Evolutionary conservation across 768 basidiomycete genomes (phyloP).

Genomic region (Lactifluus pinguis): DNA sequence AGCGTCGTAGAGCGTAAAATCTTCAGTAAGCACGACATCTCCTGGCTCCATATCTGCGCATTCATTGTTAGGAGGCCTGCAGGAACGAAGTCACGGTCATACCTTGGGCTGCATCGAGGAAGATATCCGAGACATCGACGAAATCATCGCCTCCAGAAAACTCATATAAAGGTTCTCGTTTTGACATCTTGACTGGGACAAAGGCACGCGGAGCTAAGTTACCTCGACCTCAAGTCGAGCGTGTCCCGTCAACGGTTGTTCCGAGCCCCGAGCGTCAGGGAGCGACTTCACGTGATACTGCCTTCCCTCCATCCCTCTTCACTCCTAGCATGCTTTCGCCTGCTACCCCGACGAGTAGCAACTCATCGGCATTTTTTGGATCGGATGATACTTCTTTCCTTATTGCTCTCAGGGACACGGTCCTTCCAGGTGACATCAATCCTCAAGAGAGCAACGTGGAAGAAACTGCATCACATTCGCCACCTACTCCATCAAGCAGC

Average conservation of each 20-base stretch:
- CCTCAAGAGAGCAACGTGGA: neutral
- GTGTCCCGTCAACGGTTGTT: neutral
- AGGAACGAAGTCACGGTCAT: conserved; percentile 8
- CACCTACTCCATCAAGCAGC: conserved; percentile 18
- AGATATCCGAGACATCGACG: conserved; percentile 52
- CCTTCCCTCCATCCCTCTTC: neutral
- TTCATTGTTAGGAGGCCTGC: neutral
- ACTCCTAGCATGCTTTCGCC: conserved; percentile 9
- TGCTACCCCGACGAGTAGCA: conserved; percentile 15
- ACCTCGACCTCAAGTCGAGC: neutral
- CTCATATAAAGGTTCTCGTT: neutral
- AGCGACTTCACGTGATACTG: neutral
- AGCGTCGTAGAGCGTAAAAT: conserved; percentile 74
- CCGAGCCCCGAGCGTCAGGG: too few relatives aligned
- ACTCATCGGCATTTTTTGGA: conserved; percentile 47
- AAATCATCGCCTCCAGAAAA: conserved; percentile 55
- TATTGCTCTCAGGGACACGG: conserved; percentile 35
- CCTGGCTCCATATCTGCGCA: conserved; percentile 52
- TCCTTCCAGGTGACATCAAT: conserved; percentile 41
- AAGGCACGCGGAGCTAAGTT: neutral
- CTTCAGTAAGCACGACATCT: conserved; percentile 54
- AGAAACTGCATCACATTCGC: conserved; percentile 4
- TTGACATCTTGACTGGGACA: neutral
- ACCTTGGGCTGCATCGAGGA: conserved; percentile 58
- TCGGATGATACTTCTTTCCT: conserved; percentile 48